Percentiles rank a stretch among this genome's conserved stretches.
These are phyloP conservation scores for Tardiomyces blankii DNA, from an alignment of 1,139 yeast genomes.

Conservation along the genomic window DNA sequence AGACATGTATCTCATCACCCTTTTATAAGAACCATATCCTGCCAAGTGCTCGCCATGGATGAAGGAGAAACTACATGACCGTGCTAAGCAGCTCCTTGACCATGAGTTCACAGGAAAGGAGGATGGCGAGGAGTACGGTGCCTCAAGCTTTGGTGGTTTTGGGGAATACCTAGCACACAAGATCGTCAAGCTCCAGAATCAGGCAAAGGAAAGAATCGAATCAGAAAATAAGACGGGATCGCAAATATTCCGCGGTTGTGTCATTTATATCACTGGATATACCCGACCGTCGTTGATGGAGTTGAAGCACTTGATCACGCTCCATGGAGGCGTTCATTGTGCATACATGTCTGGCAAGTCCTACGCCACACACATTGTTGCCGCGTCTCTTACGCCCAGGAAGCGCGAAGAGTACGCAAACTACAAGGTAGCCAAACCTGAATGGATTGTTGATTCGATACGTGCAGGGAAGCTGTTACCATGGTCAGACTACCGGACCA, in stretches of 20 bases:
- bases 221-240: constrained; percentile 7
- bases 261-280: constrained; percentile 73
- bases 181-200: constrained; percentile 51
- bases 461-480: constrained; percentile 36
- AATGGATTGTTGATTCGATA: constrained; percentile 69
- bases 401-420: constrained; percentile 54
- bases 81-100: background rate
- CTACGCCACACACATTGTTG: constrained; percentile 74
- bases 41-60: background rate
- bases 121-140: constrained; percentile 7
- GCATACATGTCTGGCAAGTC: constrained; percentile 60
- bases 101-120: constrained; percentile 6
- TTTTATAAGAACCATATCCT: no score
- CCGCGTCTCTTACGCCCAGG: constrained; percentile 66
- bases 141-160: constrained; percentile 54
- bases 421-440: constrained; percentile 68
- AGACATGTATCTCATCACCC: no score
- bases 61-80: background rate
- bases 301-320: constrained; percentile 57
- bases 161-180: constrained; percentile 60
- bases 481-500: constrained; percentile 60
- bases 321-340: constrained; percentile 72
- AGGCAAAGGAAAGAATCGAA: constrained; percentile 27
- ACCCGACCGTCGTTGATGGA: constrained; percentile 68
- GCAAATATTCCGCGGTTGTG: constrained; percentile 50